A percentile compares a stretch with the other conserved stretches of the same genome.
phyloP scores from a whole-genome alignment of 768 basidiomycete species.

The Russula olivacea region DNA sequence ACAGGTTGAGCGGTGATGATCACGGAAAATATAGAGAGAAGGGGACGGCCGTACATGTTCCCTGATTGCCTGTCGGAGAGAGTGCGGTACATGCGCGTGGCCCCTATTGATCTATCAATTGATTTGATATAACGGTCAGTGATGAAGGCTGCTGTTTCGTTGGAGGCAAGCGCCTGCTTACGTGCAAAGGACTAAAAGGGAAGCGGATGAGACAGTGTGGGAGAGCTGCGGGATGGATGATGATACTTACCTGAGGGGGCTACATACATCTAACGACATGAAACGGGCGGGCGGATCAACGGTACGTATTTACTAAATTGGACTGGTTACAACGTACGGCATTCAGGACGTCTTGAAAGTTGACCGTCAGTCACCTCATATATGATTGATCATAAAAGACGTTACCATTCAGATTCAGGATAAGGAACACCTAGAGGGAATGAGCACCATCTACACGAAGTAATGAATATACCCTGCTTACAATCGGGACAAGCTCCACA shows the following conservation, averaged over 20 bases:
- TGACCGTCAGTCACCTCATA: neutral
- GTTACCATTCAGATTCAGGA: slow-evolving; percentile 16
- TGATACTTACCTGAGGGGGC: slow-evolving; percentile 10
- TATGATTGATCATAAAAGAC: neutral
- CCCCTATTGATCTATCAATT: slow-evolving; percentile 19
- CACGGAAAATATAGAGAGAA: no score
- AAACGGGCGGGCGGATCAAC: neutral
- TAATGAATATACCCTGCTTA: neutral
- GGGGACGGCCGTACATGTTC: slow-evolving; percentile 8
- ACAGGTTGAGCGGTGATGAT: neutral
- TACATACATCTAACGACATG: slow-evolving; percentile 17
- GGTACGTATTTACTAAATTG: neutral
- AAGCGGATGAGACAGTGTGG: slow-evolving; percentile 1
- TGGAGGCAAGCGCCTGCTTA: slow-evolving; percentile 5
- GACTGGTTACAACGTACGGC: slow-evolving; percentile 5
- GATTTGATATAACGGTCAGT: neutral
- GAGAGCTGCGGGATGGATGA: neutral
- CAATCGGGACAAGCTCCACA: slow-evolving; percentile 14
- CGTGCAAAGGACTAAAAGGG: slow-evolving; percentile 20
- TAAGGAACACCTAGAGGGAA: slow-evolving; percentile 16
- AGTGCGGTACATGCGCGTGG: slow-evolving; percentile 23
- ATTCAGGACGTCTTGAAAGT: slow-evolving; percentile 14
- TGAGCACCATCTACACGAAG: neutral
- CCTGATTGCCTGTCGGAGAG: slow-evolving; percentile 20
- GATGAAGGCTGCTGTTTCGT: neutral